Percentiles rank a stretch among this genome's conserved stretches.
Conservation (phyloP, 2,329 filamentous ascomycete genomes). For the Exophiala bonariae region DNA sequence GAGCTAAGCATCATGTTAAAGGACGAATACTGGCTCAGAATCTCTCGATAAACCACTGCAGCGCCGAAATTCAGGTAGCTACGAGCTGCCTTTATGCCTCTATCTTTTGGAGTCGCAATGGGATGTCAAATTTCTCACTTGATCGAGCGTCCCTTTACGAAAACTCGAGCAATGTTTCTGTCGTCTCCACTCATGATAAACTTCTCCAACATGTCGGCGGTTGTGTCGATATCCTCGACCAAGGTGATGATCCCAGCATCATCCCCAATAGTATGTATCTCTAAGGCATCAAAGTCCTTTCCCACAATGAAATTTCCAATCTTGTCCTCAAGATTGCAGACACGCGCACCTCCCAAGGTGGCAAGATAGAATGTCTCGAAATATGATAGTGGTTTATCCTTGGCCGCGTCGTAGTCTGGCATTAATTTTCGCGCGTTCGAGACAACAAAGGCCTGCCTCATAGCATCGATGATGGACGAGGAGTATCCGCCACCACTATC, state of each 20-base stretch:
- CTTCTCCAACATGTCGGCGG: conserved; percentile 57
- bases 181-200: conserved; percentile 68
- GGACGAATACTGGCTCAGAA: no score
- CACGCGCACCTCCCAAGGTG: conserved; percentile 61
- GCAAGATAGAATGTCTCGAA: conserved; percentile 60
- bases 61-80: no score
- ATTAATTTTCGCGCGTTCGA: conserved; percentile 26
- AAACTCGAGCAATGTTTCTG: conserved; percentile 59
- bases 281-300: conserved; percentile 35
- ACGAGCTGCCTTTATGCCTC: no score
- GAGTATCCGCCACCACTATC: conserved; percentile 62
- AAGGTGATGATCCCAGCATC: conserved; percentile 54
- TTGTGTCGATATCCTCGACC: conserved; percentile 51
- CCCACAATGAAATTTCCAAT: conserved; percentile 35
- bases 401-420: no score
- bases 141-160: conserved; percentile 52
- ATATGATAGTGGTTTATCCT: conserved; percentile 12
- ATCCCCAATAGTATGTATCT: no score
- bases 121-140: no score
- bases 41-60: no score
- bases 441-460: conserved; percentile 56
- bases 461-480: conserved; percentile 57
- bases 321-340: conserved; percentile 53
- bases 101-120: no score
- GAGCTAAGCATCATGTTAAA: no score